These are phyloP conservation scores for Rhodotorula babjevae DNA, from an alignment of 768 basidiomycete genomes.

Conservation along the genomic window DNA sequence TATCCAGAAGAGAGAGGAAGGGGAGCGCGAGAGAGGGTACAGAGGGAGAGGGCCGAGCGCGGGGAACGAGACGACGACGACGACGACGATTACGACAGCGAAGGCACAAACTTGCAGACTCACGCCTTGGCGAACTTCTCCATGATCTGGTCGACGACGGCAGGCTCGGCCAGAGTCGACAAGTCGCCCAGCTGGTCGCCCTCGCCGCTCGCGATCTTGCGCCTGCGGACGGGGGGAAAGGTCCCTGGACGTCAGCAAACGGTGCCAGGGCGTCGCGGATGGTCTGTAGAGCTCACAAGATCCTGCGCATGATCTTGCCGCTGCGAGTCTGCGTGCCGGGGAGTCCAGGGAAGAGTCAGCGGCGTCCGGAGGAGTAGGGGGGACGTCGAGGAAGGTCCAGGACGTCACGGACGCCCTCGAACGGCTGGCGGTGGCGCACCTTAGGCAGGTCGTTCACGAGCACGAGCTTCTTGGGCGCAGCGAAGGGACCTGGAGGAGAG, in stretches of 20 bases:
- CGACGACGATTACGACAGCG: no score
- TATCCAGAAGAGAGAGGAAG: not conserved
- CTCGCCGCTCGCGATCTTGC: constrained; percentile 92
- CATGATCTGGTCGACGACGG: constrained; percentile 69
- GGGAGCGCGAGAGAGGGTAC: not conserved
- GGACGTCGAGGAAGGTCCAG: no score
- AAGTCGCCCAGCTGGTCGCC: constrained; percentile 93
- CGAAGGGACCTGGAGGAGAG: no score
- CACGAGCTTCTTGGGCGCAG: constrained; percentile 55
- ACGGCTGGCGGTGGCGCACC: constrained; percentile 34
- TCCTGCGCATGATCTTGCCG: constrained; percentile 98
- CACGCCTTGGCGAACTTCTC: not conserved
- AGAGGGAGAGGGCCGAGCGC: not conserved
- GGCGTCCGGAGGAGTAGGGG: no score
- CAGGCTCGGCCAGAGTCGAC: constrained; percentile 84
- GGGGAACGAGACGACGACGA: not conserved
- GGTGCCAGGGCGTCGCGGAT: no score
- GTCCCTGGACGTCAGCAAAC: no score
- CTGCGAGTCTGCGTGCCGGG: constrained; percentile 58
- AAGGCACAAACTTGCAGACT: not conserved
- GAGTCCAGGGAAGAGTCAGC: no score
- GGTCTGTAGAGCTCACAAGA: no score
- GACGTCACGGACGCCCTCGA: no score
- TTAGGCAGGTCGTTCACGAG: constrained; percentile 69
- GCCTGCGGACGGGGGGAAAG: constrained; percentile 41